Evolutionary conservation across 352 stramenopile genomes (phyloP), one percentile per base, ranked within the genome.

Genomic region (Pythium chondricola): DNA sequence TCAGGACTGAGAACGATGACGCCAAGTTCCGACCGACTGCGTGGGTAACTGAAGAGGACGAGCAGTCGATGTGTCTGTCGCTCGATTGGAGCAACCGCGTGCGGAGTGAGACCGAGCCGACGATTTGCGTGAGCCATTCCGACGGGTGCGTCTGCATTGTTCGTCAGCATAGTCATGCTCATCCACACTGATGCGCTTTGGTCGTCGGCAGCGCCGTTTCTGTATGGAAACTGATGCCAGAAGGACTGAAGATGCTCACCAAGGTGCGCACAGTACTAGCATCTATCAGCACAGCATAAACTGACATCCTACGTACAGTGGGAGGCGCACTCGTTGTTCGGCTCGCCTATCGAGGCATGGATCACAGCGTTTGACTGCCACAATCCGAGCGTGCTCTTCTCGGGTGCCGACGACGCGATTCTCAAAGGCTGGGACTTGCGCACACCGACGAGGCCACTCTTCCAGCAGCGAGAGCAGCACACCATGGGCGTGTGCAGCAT

Each of bases 401-500:
- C 80, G 6, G 83, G 83, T 7, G 83, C 79, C 18, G 83, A 93
- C 59, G 83, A 93, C 61, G 76, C 78, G 3, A 58, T 38, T 13
- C 56, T 93, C 24, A 93, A 92, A 38, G 80, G 77, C 39, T 93
- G 82, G 82, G 82, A 93, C 52, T 47, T 85, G 50, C 82, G 82
- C 29, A 41, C 17, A 7, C 30, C 48, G 13, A 43, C 24, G 20
- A 48, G 43, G 11, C 71, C 73, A 44, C 74, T 65, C 17, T 85
- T 89, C 60, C 68, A 80, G 63, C 77, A n/a, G n/a, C n/a, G 81
- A 54, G 6, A 60, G 17, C 65, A 84, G 47, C 83, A 87, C 60
- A 73, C 69, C 1, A 92, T 91, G 80, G 83, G 83, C 33, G 78
- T 93, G 22, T 93, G 83, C 62, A 86, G 74, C 63, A 85, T 93